phyloP scores from a whole-genome alignment of 805 yeast genomes.

The Ogataea salicorniae region DNA sequence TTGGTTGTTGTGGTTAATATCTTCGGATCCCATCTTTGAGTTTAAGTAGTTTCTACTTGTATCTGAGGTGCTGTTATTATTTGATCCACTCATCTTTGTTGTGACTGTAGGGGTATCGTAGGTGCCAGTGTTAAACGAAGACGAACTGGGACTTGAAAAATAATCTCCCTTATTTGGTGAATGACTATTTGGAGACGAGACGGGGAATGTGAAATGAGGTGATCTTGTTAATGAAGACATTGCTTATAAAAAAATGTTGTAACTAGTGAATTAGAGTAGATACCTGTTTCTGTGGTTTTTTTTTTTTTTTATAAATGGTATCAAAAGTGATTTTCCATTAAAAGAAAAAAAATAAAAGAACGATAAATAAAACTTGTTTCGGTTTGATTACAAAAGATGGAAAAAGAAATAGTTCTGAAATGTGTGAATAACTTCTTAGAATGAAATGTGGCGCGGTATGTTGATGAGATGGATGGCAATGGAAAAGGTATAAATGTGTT shows the following conservation, averaged over 20 bases:
- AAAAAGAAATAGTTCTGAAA: no score
- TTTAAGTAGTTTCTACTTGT: not conserved
- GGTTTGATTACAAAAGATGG: no score
- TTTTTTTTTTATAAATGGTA: no score
- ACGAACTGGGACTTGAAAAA: not conserved
- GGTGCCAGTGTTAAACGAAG: not conserved
- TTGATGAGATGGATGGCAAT: no score
- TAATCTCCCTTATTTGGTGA: slow-evolving; percentile 1
- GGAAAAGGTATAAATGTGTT: no score
- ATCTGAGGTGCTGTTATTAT: not conserved
- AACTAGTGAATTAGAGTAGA: not conserved
- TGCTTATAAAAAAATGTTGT: not conserved
- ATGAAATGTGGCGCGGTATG: no score
- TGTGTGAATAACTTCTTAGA: no score
- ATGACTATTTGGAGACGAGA: not conserved
- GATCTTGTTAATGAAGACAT: slow-evolving; percentile 2
- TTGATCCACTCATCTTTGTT: not conserved
- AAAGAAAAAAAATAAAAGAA: no score
- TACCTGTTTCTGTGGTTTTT: no score
- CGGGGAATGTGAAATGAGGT: slow-evolving; percentile 5
- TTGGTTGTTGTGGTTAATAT: not conserved
- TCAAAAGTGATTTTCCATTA: no score
- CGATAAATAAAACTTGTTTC: no score
- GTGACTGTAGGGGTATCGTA: not conserved
- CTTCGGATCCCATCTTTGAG: not conserved